These are phyloP conservation scores for Pseudevernia furfuracea DNA, from an alignment of 495 filamentous ascomycete species.

Conservation along the genomic window DNA sequence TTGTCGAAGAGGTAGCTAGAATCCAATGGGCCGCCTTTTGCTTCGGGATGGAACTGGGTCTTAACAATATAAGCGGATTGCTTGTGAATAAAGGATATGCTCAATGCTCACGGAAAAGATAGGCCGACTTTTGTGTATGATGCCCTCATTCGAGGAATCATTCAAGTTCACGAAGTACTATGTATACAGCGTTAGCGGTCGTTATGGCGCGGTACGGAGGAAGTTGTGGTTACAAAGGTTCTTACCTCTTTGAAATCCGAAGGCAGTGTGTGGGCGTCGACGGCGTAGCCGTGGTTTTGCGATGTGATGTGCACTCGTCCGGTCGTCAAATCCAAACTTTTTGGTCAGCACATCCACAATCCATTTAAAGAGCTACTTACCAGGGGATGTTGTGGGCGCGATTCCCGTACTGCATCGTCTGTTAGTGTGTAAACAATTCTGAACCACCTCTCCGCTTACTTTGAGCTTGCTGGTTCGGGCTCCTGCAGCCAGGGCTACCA, in stretches of 20 bases:
- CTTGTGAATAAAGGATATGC: no score
- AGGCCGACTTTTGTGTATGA: slow-evolving; percentile 91
- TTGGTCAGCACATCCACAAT: no score
- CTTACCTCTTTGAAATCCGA: slow-evolving; percentile 95
- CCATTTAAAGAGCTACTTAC: no score
- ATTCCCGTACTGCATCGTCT: slow-evolving; percentile 63
- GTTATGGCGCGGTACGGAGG: neutral
- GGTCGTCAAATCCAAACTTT: slow-evolving; percentile 85
- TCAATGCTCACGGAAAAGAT: slow-evolving; percentile 94
- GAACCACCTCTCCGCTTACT: slow-evolving; percentile 39
- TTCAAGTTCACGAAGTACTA: slow-evolving; percentile 38
- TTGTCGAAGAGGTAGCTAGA: slow-evolving; percentile 91
- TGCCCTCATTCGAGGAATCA: slow-evolving; percentile 55
- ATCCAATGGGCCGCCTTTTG: slow-evolving; percentile 91
- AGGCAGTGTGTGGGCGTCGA: slow-evolving; percentile 76
- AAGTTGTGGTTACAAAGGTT: slow-evolving; percentile 34
- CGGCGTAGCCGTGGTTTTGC: slow-evolving; percentile 98
- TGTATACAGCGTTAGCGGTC: neutral
- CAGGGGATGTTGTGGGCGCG: slow-evolving; percentile 97
- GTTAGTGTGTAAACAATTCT: neutral
- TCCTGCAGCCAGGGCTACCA: slow-evolving; percentile 83
- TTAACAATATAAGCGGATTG: no score
- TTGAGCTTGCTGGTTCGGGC: slow-evolving; percentile 92
- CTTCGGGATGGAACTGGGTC: slow-evolving; percentile 98
- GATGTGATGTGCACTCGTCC: slow-evolving; percentile 96